Evolutionary conservation across 768 basidiomycete species (phyloP).

Genomic region (Mycena latifolia): DNA sequence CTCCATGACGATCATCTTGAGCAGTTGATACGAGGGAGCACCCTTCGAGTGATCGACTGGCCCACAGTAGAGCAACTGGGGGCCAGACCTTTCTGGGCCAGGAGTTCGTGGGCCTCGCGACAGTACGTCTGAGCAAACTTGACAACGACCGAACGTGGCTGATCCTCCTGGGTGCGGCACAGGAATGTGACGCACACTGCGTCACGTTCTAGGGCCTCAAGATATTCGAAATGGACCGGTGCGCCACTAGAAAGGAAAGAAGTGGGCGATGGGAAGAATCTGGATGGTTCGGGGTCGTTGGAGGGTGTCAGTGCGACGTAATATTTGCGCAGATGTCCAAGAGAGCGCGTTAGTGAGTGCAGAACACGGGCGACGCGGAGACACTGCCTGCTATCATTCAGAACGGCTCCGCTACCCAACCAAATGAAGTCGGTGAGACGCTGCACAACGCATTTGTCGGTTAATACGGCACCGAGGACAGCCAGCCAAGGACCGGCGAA

Average conservation of each 20-base stretch:
- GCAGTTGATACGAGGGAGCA: conserved; percentile 14
- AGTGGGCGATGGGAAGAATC: conserved; percentile 37
- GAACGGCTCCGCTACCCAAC: conserved; percentile 34
- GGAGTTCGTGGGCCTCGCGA: conserved; percentile 43
- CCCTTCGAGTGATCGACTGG: background rate
- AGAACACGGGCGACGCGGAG: conserved; percentile 35
- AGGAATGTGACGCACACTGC: conserved; percentile 40
- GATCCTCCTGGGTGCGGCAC: conserved; percentile 23
- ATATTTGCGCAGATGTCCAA: conserved; percentile 31
- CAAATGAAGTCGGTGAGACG: conserved; percentile 48
- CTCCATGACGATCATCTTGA: conserved; percentile 57
- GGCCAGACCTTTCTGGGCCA: conserved; percentile 45
- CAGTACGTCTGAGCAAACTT: conserved; percentile 41
- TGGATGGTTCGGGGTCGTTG: conserved; percentile 2
- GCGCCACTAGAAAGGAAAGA: background rate
- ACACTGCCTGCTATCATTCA: conserved; percentile 31
- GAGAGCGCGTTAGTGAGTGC: conserved; percentile 31
- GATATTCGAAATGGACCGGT: conserved; percentile 37
- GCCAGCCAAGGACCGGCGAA: conserved; percentile 44
- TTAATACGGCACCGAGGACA: conserved; percentile 48
- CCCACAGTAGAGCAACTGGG: conserved; percentile 14
- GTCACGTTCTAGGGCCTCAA: conserved; percentile 34
- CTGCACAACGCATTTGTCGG: conserved; percentile 44
- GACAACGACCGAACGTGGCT: conserved; percentile 30
- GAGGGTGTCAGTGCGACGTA: conserved; percentile 32